Evolutionary conservation across 805 yeast species (phyloP), one percentile per base, ranked within the genome.

Genomic region (Zygoascus biomembranicola): DNA sequence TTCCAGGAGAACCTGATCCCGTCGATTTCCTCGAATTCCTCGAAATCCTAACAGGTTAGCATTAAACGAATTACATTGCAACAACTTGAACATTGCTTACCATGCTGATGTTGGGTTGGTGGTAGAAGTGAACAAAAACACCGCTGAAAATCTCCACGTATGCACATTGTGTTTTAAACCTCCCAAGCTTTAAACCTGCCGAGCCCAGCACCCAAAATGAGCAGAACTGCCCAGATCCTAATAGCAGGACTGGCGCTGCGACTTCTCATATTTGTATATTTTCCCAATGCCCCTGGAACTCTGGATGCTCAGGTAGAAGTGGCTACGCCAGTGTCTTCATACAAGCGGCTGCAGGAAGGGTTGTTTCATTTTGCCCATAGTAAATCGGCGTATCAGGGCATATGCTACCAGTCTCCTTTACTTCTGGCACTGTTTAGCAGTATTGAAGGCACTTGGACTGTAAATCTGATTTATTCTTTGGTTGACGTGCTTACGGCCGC

Each of bases 351-450:
- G 43, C 68, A 74, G 59, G 95, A 86, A 64, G 90, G 90, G 11
- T 70, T 86, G 10, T 87, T 77, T 59, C 69, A 80, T 52, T 92
- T 89, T 63, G 80, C 80, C 56, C 97, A 97, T 9, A 95, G 94
- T 19, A 81, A 89, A 18, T 84, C 85, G 35, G 92, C 49, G 5
- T 94, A 89, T 63, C 80, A 81, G 56, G 95, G 95, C 23, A 81
- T 90, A 16, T 84, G 85, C 37, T 92, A 89, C 67, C 96, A 89
- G 61, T 82, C 95, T 2, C 96, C 97, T 2, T 64, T 90, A 18
- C 62, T 92, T 20, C 75, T 88, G 37, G 69, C 74, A 2, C 55
- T 80, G 1, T 74, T 84, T 63, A 71, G 76, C 10, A 48, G 70
- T 6, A 46, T 80, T 8, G 59, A 65, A n/a, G 37, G 41, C 14